Percentiles rank a stretch among this genome's conserved stretches.
phyloP scores from a whole-genome alignment of 306 rosid species.

The Sophora flavescens region DNA sequence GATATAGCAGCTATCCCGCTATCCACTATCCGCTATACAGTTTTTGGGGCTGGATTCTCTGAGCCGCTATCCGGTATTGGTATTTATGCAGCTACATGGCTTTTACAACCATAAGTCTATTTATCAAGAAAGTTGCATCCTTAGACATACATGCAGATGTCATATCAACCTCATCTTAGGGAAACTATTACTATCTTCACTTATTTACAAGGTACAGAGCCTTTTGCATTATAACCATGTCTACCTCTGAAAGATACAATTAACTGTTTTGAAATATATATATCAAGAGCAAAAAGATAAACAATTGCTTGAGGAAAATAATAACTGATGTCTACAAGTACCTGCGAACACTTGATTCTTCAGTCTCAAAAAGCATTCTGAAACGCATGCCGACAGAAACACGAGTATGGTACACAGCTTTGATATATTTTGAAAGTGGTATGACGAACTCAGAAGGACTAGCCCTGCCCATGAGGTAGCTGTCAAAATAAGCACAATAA shows the following conservation, averaged over 20 bases:
- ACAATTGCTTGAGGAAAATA: constrained; percentile 11
- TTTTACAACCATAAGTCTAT: constrained; percentile 1
- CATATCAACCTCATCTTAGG: constrained; percentile 13
- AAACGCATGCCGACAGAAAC: constrained; percentile 98
- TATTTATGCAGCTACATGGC: background rate
- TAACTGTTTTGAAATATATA: constrained; percentile 1
- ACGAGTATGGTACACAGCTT: constrained; percentile 92
- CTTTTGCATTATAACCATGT: constrained; percentile 9
- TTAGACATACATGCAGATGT: background rate
- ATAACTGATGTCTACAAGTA: constrained; percentile 35
- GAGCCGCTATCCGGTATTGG: no score
- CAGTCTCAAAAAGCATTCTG: constrained; percentile 97
- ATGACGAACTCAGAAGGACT: constrained; percentile 95
- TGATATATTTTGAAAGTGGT: constrained; percentile 83
- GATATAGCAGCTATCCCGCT: no score
- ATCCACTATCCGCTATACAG: no score
- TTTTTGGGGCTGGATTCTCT: no score
- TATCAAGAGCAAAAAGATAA: background rate
- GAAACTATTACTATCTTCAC: constrained; percentile 1
- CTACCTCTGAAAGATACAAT: constrained; percentile 1
- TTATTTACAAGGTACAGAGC: constrained; percentile 6
- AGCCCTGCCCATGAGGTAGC: constrained; percentile 73
- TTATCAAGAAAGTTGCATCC: constrained; percentile 13
- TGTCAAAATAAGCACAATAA: constrained; percentile 44
- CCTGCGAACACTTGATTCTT: constrained; percentile 95